Evolutionary conservation across 352 stramenopile species (phyloP).

Genomic region (Globisporangium ultimum): DNA sequence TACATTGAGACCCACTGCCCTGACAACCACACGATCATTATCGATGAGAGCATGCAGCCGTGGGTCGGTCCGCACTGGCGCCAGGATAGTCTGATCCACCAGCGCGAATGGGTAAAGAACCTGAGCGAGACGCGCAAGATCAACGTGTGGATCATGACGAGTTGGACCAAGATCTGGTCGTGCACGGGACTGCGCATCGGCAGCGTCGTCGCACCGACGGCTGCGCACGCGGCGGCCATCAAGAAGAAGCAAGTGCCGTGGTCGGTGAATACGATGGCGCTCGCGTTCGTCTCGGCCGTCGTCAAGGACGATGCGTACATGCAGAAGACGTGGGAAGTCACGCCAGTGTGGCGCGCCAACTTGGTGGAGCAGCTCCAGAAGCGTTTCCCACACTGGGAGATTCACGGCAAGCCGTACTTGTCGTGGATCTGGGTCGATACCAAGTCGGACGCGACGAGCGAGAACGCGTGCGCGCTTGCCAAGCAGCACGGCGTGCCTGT

Average conservation of each 20-base stretch:
- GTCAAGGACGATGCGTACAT: conserved; percentile 79
- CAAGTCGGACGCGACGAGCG: conserved; percentile 46
- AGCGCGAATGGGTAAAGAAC: conserved; percentile 77
- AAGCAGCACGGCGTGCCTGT: conserved; percentile 85
- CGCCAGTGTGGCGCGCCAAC: conserved; percentile 69
- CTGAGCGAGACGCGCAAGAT: conserved; percentile 76
- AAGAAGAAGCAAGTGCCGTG: conserved; percentile 91
- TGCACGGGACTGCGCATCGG: conserved; percentile 88
- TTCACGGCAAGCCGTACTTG: conserved; percentile 68
- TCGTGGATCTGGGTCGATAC: conserved; percentile 91
- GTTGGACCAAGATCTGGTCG: conserved; percentile 92
- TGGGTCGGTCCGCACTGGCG: conserved; percentile 86
- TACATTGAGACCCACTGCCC: conserved; percentile 86
- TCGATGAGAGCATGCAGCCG: conserved; percentile 91
- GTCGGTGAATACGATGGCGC: conserved; percentile 90
- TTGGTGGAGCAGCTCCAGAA: conserved; percentile 43
- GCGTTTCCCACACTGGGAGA: conserved; percentile 68
- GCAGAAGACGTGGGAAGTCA: conserved; percentile 82
- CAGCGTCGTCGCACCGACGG: conserved; percentile 81
- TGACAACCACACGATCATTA: conserved; percentile 87
- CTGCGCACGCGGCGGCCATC: conserved; percentile 71
- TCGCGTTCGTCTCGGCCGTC: conserved; percentile 82
- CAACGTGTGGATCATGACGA: conserved; percentile 91
- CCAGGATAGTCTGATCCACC: conserved; percentile 82
- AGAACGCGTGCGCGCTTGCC: conserved; percentile 64